A percentile compares a stretch with the other conserved stretches of the same genome.
These are phyloP conservation scores for Nitzschia sp. DNA, from an alignment of 108 stramenopile species.

Conservation along the genomic window DNA sequence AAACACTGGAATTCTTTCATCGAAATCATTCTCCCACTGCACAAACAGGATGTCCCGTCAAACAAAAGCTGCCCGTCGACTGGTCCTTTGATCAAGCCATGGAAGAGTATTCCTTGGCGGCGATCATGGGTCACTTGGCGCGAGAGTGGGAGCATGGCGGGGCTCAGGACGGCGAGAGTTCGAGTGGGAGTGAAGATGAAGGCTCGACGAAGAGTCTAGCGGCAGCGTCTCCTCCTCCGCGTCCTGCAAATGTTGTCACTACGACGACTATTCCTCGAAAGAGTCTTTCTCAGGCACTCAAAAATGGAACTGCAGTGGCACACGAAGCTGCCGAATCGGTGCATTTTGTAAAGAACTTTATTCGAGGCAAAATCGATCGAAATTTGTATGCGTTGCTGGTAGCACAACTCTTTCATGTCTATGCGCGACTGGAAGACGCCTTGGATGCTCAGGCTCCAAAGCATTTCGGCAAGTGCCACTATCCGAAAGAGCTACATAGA, in stretches of 20 bases:
- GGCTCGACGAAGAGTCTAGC: not conserved
- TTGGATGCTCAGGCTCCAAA: slow-evolving; percentile 63
- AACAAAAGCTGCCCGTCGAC: slow-evolving; percentile 29
- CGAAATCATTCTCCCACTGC: not conserved
- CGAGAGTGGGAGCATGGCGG: slow-evolving; percentile 23
- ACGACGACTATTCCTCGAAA: not conserved
- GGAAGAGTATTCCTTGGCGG: slow-evolving; percentile 65
- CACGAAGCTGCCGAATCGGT: slow-evolving; percentile 90
- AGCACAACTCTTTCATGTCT: slow-evolving; percentile 69
- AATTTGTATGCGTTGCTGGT: slow-evolving; percentile 67
- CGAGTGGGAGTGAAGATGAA: slow-evolving; percentile 14
- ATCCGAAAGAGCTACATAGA: slow-evolving; percentile 71
- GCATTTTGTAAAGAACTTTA: slow-evolving; percentile 87
- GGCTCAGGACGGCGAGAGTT: slow-evolving; percentile 10
- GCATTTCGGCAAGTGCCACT: slow-evolving; percentile 69
- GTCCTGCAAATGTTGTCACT: not conserved
- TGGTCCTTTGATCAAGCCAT: slow-evolving; percentile 46
- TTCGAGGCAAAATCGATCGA: slow-evolving; percentile 77
- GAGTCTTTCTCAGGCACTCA: slow-evolving; percentile 63
- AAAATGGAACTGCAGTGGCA: slow-evolving; percentile 76
- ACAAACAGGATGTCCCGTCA: slow-evolving; percentile 50
- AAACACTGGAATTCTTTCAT: slow-evolving; percentile 42
- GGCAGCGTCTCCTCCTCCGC: not conserved
- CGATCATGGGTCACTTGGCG: slow-evolving; percentile 65
- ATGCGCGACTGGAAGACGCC: slow-evolving; percentile 64